Conservation (phyloP, 2,329 filamentous ascomycete species). For the Penicillium sp. region DNA sequence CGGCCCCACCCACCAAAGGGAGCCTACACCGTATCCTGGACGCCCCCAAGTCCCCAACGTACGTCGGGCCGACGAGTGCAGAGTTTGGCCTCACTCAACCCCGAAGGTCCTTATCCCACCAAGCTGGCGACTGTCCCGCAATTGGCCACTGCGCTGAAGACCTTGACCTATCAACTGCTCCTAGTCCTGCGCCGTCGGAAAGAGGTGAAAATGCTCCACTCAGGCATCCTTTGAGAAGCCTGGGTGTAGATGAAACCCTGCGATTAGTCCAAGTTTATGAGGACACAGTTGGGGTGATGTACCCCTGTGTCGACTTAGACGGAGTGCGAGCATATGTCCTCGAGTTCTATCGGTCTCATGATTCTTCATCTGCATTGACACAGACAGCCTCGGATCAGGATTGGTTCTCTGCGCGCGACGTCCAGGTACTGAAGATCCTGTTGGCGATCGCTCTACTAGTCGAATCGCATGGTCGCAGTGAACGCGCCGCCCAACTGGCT, state of each 20-base stretch:
- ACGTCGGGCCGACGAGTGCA: slow-evolving; percentile 37
- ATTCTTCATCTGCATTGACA: neutral
- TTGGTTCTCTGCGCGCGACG: slow-evolving; percentile 47
- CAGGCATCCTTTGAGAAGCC: slow-evolving; percentile 70
- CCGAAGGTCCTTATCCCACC: slow-evolving; percentile 1
- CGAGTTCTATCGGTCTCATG: slow-evolving; percentile 22
- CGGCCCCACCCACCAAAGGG: slow-evolving; percentile 11
- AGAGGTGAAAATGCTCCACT: slow-evolving; percentile 33
- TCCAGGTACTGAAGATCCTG: slow-evolving; percentile 74
- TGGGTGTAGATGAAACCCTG: slow-evolving; percentile 72
- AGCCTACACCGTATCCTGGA: slow-evolving; percentile 32
- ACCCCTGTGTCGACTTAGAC: slow-evolving; percentile 74
- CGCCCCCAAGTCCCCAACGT: slow-evolving; percentile 33
- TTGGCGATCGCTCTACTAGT: slow-evolving; percentile 72
- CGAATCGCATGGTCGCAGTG: slow-evolving; percentile 73
- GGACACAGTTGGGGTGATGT: slow-evolving; percentile 86
- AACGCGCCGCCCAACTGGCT: slow-evolving; percentile 42
- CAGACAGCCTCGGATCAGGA: slow-evolving; percentile 25
- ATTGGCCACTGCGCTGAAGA: slow-evolving; percentile 21
- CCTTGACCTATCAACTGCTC: slow-evolving; percentile 17
- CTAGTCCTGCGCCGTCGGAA: slow-evolving; percentile 24
- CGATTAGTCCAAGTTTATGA: slow-evolving; percentile 75
- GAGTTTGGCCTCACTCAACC: slow-evolving; percentile 34
- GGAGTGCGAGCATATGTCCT: slow-evolving; percentile 54
- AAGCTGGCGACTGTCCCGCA: neutral